Conservation (phyloP, 495 filamentous ascomycete species). For the Aspergillus heteromorphus region DNA sequence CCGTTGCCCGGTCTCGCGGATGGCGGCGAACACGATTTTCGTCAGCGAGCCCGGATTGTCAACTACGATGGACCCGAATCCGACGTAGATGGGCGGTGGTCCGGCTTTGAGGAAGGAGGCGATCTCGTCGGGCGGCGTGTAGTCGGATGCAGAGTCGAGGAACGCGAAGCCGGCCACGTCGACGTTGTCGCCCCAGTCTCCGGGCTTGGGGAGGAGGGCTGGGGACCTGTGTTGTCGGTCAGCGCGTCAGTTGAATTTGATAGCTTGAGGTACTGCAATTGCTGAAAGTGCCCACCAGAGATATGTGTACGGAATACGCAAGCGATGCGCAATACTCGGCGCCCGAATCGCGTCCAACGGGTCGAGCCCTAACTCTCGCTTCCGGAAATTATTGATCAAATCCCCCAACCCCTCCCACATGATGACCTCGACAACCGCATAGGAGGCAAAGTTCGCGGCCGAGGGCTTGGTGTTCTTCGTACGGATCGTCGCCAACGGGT, state of each 20-base stretch:
- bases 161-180: conserved; percentile 73
- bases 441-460: conserved; percentile 67
- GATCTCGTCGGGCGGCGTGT: conserved; percentile 57
- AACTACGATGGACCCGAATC: conserved; percentile 78
- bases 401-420: conserved; percentile 77
- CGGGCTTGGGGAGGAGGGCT: conserved; percentile 71
- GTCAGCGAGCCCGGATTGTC: conserved; percentile 67
- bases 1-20: conserved; percentile 58
- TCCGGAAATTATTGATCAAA: conserved; percentile 66
- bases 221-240: conserved; percentile 49
- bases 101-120: conserved; percentile 58
- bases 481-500: conserved; percentile 51
- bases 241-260: neutral
- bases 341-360: conserved; percentile 62
- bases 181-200: conserved; percentile 69
- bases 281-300: conserved; percentile 50
- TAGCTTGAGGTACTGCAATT: neutral
- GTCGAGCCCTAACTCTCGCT: conserved; percentile 59
- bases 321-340: conserved; percentile 55
- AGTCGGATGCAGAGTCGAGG: conserved; percentile 58
- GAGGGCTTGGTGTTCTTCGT: conserved; percentile 47
- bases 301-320: conserved; percentile 73
- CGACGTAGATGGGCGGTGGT: conserved; percentile 71
- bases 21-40: conserved; percentile 61
- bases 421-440: conserved; percentile 72